Percentiles rank a stretch among this genome's conserved stretches.
Evolutionary conservation across 1,139 yeast species (phyloP).

Genomic region (Tardiomyces digboiensis): DNA sequence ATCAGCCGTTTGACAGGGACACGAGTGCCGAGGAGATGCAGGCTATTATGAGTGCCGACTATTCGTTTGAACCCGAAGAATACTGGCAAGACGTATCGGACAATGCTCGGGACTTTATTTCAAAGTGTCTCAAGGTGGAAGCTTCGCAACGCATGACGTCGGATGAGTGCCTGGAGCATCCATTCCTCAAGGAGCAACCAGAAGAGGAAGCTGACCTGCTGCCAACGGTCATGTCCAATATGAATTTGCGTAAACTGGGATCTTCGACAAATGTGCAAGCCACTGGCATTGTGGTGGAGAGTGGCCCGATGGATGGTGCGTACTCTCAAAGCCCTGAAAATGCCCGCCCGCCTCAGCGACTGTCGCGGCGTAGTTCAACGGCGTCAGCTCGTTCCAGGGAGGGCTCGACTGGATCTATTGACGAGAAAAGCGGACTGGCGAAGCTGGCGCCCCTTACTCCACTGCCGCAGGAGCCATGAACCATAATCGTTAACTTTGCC

Average conservation of each 20-base stretch:
- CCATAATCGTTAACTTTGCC: no score
- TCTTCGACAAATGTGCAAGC: slow-evolving; percentile 2
- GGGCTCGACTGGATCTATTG: background rate
- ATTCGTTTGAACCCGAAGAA: slow-evolving; percentile 48
- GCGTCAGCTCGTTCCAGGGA: background rate
- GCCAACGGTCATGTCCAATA: slow-evolving; percentile 26
- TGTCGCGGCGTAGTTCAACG: background rate
- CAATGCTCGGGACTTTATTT: slow-evolving; percentile 50
- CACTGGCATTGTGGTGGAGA: slow-evolving; percentile 6
- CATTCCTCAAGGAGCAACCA: slow-evolving; percentile 30
- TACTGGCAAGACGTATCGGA: slow-evolving; percentile 48
- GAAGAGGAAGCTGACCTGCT: slow-evolving; percentile 21
- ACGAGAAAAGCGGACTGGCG: background rate
- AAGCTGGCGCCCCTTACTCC: background rate
- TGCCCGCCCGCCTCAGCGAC: background rate
- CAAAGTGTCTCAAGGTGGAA: slow-evolving; percentile 43
- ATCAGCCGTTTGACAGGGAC: slow-evolving; percentile 75
- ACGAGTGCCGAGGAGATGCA: slow-evolving; percentile 58
- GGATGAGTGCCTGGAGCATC: slow-evolving; percentile 38
- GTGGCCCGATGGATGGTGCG: slow-evolving; percentile 14
- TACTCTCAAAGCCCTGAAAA: slow-evolving; percentile 11
- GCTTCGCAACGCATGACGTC: slow-evolving; percentile 40
- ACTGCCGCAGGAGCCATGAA: background rate
- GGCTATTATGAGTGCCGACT: slow-evolving; percentile 50
- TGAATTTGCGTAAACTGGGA: slow-evolving; percentile 4